Conservation (phyloP, 305 asterid species). For the Striga hermonthica region DNA sequence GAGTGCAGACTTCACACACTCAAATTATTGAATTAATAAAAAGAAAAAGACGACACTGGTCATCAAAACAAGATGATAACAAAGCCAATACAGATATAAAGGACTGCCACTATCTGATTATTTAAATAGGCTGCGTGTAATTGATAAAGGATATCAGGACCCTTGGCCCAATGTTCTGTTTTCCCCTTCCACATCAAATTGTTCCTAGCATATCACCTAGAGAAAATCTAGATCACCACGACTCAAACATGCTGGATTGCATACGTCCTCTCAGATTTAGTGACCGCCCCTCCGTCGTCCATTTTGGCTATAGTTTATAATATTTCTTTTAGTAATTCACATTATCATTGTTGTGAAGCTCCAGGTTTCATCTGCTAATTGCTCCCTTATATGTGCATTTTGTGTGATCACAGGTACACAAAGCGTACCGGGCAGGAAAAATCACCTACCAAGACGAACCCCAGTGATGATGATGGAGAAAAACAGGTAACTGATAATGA, state of each 20-base stretch:
- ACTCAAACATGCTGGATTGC: slow-evolving; percentile 5
- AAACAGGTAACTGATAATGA: slow-evolving; percentile 40
- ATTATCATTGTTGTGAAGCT: too few species aligned
- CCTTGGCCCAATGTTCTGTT: not conserved
- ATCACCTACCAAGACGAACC: slow-evolving; percentile 41
- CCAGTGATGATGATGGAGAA: slow-evolving; percentile 38
- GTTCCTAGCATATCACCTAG: slow-evolving; percentile 10
- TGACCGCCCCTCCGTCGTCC: not conserved
- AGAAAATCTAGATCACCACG: not conserved
- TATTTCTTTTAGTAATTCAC: not conserved
- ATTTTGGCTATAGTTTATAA: not conserved
- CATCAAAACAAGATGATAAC: not conserved
- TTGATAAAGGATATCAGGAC: slow-evolving; percentile 11
- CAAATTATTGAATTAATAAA: not conserved
- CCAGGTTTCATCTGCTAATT: slow-evolving; percentile 2
- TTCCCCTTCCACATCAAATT: slow-evolving; percentile 1
- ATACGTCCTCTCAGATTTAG: not conserved
- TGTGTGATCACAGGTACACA: slow-evolving; percentile 41
- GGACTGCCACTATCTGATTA: not conserved
- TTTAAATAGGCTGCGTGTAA: not conserved
- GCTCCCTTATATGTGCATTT: not conserved
- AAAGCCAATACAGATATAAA: not conserved
- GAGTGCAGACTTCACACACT: not conserved
- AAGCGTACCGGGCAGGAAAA: slow-evolving; percentile 39
- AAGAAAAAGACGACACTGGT: not conserved